Evolutionary conservation across 2,329 filamentous ascomycete genomes (phyloP).

Genomic region (Sporothrix variecibatus): DNA sequence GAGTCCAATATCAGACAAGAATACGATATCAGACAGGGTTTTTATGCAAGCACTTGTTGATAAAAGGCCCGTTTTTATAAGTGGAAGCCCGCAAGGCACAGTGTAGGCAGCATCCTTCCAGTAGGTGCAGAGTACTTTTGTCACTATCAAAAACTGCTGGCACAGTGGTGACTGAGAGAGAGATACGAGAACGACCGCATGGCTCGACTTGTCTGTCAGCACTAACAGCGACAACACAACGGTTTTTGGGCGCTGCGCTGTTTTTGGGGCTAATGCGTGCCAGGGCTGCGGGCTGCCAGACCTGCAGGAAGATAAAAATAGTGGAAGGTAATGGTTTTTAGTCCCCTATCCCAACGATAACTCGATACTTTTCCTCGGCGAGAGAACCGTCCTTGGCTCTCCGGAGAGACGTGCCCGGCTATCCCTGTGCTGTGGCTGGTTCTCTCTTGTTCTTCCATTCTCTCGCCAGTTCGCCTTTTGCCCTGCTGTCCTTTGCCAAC

Average conservation of each 20-base stretch:
- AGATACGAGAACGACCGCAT: background rate
- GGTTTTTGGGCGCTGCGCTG: background rate
- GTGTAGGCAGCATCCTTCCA: background rate
- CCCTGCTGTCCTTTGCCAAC: background rate
- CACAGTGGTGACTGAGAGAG: background rate
- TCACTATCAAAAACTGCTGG: background rate
- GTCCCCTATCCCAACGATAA: background rate
- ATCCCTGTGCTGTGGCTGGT: background rate
- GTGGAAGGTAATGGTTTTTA: background rate
- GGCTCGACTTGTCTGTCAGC: background rate
- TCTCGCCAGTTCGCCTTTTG: background rate
- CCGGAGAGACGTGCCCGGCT: background rate
- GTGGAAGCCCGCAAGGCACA: background rate
- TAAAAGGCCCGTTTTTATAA: background rate
- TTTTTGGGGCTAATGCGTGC: background rate
- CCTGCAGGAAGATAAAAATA: background rate
- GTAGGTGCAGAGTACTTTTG: background rate
- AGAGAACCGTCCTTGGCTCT: background rate
- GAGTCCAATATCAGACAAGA: background rate
- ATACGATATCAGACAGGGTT: background rate
- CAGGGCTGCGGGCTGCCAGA: background rate
- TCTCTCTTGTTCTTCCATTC: background rate
- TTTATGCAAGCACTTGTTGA: background rate
- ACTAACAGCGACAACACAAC: constrained; percentile 5
- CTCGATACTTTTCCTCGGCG: background rate